Evolutionary conservation across 2,329 filamentous ascomycete species (phyloP).

Genomic region (Ophidiomyces ophidiicola): DNA sequence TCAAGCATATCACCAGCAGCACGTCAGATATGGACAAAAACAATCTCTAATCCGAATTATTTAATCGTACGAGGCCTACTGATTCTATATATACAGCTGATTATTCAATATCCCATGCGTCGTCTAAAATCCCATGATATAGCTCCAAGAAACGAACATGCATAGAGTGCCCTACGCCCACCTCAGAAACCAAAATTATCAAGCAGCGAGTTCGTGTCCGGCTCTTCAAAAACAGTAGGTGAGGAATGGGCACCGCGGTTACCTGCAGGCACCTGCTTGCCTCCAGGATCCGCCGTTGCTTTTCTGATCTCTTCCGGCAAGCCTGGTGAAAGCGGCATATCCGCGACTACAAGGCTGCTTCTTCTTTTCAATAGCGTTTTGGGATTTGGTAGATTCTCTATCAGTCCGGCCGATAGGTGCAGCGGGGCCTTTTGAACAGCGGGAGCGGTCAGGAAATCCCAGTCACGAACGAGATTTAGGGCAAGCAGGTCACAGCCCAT

Average conservation of each 20-base stretch:
- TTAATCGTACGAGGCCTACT: too few species aligned
- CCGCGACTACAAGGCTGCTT: conserved; percentile 68
- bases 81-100: neutral
- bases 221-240: conserved; percentile 77
- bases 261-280: neutral
- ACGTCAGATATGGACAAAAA: too few species aligned
- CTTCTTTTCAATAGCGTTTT: conserved; percentile 56
- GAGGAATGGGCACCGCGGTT: conserved; percentile 18
- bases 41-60: too few species aligned
- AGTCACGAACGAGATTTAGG: conserved; percentile 53
- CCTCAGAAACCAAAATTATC: conserved; percentile 82
- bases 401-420: conserved; percentile 17
- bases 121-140: conserved; percentile 4
- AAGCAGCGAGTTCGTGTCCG: conserved; percentile 74
- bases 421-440: conserved; percentile 17
- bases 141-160: neutral
- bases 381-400: conserved; percentile 42
- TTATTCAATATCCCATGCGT: neutral
- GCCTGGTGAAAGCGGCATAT: conserved; percentile 38
- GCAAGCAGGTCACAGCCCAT: conserved; percentile 92
- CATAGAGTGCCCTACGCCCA: neutral
- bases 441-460: conserved; percentile 37
- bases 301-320: conserved; percentile 30
- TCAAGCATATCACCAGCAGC: too few species aligned
- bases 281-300: conserved; percentile 13